Evolutionary conservation across 768 basidiomycete genomes (phyloP), one percentile per base, ranked within the genome.

Genomic region (Cubamyces sp.): DNA sequence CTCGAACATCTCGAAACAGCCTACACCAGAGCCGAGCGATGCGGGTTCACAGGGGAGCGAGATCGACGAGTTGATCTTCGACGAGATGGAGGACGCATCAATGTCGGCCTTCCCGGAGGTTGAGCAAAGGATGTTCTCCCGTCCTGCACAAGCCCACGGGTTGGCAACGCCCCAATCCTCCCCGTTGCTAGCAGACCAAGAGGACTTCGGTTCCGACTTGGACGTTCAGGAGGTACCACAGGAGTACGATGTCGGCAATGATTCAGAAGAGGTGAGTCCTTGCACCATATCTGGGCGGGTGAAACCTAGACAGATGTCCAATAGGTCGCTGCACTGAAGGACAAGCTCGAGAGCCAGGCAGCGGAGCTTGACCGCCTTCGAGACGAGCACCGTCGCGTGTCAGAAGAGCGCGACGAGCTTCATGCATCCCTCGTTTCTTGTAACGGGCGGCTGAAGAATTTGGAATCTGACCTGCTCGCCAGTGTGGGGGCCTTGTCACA

Each of bases 11-110:
- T 83, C 80, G 72, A 80, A 79, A 64, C 81, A 75, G 23, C 82
- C 82, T 11, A 84, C 82, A 1, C 83, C 83, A 54, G 80, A 81
- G 21, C 81, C 82, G 34, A 82, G 77, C 65, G 67, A 69, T 30
- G 71, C 69, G 56, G 74, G 62, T 34, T 59, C 37, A 12, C 64
- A 61, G 4, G 51, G 34, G 15, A 47, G 46, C 30, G 67, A 59
- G 43, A 39, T 62, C 12, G 68, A 67, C 26, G 69, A 66, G 21
- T 39, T 43, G 56, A 63, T 46, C 39, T 52, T 66, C 54, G 68
- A 70, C 11, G 71, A 71, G 18, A 64, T 59, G 16, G 65, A 59
- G 42, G 48, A 65, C 51, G 21, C 15, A 7, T 45, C 53, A 21
- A 52, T 47, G 50, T 47, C 48, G 49, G 54, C 28, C 52, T 37